Evolutionary conservation across 1,284 basidiomycete species (phyloP), one percentile per base, ranked within the genome.

Genomic region (Tylopilus microsporus): DNA sequence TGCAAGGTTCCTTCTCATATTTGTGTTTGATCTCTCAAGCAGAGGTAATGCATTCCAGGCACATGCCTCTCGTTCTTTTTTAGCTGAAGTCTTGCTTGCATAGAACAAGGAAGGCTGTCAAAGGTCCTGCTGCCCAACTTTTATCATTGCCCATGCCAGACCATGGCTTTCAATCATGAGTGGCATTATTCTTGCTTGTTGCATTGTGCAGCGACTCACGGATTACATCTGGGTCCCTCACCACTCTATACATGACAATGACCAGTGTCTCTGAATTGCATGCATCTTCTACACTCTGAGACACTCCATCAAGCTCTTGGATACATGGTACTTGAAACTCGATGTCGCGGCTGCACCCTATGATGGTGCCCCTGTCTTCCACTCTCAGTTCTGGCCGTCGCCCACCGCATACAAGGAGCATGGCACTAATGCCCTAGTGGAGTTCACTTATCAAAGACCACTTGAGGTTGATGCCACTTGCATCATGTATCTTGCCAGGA

Each of bases 351-450:
- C 25, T 25, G 25, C 25, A 4, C 25, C 25, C 25, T 25, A 25
- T 25, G 25, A 25, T 25, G 25, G 25, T 25, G 25, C 25, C 25
- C 25, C 50, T 13, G 7, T 18, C 8, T 0, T 2, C 16, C 62
- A 65, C 49, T 21, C 54, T 7, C 37, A 47, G 3, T 69, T 69
- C 54, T 68, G 49, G 5, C 67, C 67, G 5, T 59, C 59, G 13
- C 58, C 65, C 1, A 3, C 53, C 1, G 6, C 39, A 3, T 67
- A 61, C 25, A 25, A 25, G 25, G 25, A 25, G 25, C 4, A 4
- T 25, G 25, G 25, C 25, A 25, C 25, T 25, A 25, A 25, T n/a
- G 0, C 0, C 1, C 0, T 21, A 8, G 42, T 63, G 0, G 7
- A 36, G 21, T 69, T 67, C 25, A 1, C 0, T 13, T 68, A 67